phyloP scores from a whole-genome alignment of 1,284 basidiomycete species.

The Sphaerobolus stellatus region DNA sequence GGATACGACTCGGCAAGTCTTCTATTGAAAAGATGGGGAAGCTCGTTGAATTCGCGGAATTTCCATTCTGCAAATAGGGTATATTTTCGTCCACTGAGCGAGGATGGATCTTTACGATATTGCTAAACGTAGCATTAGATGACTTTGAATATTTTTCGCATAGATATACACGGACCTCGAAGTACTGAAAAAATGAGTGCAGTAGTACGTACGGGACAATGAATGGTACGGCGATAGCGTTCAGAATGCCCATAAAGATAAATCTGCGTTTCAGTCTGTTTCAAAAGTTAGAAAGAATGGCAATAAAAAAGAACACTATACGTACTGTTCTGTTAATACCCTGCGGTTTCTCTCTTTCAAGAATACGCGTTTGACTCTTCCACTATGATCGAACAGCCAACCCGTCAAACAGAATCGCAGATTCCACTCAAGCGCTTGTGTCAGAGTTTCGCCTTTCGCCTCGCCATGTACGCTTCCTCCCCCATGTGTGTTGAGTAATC shows the following conservation, averaged over 20 bases:
- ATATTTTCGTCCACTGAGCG: conserved; percentile 88
- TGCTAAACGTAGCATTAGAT: conserved; percentile 54
- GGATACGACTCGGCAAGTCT: conserved; percentile 88
- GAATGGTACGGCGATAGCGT: conserved; percentile 93
- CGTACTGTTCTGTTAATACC: conserved; percentile 82
- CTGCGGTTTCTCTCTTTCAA: conserved; percentile 79
- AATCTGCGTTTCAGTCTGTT: conserved; percentile 79
- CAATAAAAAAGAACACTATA: conserved; percentile 13
- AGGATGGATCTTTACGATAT: conserved; percentile 97
- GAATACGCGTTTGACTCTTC: conserved; percentile 88
- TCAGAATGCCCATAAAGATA: conserved; percentile 94
- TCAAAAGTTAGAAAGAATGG: conserved; percentile 2
- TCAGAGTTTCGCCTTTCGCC: conserved; percentile 74
- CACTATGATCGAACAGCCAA: conserved; percentile 86
- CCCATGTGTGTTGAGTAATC: conserved; percentile 47
- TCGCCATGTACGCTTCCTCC: conserved; percentile 25
- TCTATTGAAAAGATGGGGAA: conserved; percentile 89
- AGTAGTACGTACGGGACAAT: conserved; percentile 95
- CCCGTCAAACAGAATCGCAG: conserved; percentile 92
- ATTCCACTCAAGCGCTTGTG: conserved; percentile 94
- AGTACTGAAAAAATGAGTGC: conserved; percentile 99
- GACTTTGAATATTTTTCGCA: not conserved
- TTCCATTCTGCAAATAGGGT: conserved; percentile 97
- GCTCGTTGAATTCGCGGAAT: conserved; percentile 98
- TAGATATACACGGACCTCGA: conserved; percentile 69